Percentiles rank a stretch among this genome's conserved stretches.
Conservation (phyloP, 306 rosid genomes). For the Cucumis cinereus region DNA sequence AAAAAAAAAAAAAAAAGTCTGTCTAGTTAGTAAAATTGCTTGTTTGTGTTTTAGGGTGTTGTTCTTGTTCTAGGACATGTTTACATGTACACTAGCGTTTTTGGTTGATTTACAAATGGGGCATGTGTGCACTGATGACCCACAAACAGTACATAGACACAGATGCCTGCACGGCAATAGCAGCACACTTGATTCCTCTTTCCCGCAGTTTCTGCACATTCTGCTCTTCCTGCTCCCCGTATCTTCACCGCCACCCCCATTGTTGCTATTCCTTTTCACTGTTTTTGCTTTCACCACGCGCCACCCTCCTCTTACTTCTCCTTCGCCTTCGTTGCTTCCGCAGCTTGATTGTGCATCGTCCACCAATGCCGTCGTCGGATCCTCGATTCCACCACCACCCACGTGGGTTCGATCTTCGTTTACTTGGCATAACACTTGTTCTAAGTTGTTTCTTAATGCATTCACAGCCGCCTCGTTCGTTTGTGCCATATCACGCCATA, state of each 20-base stretch:
- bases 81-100: slow-evolving; percentile 67
- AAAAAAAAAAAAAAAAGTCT: too few species aligned
- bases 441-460: slow-evolving; percentile 45
- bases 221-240: not conserved
- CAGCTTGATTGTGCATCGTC: slow-evolving; percentile 62
- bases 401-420: slow-evolving; percentile 6
- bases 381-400: not conserved
- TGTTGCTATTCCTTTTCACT: not conserved
- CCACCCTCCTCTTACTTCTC: slow-evolving; percentile 16
- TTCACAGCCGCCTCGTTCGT: slow-evolving; percentile 78
- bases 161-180: slow-evolving; percentile 86
- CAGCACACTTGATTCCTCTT: slow-evolving; percentile 75
- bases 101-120: slow-evolving; percentile 80
- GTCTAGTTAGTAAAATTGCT: not conserved
- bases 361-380: not conserved
- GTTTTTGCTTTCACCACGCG: slow-evolving; percentile 9
- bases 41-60: slow-evolving; percentile 3
- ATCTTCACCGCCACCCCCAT: not conserved
- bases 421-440: slow-evolving; percentile 42
- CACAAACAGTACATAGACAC: slow-evolving; percentile 72
- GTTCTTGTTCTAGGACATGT: slow-evolving; percentile 25
- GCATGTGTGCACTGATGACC: slow-evolving; percentile 56
- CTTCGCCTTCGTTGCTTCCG: slow-evolving; percentile 27
- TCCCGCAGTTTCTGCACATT: slow-evolving; percentile 62
- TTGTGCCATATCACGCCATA: slow-evolving; percentile 85